These are phyloP conservation scores for Dentiscutata heterogama DNA, from an alignment of 371 early-diverging fungal genomes.

Conservation along the genomic window DNA sequence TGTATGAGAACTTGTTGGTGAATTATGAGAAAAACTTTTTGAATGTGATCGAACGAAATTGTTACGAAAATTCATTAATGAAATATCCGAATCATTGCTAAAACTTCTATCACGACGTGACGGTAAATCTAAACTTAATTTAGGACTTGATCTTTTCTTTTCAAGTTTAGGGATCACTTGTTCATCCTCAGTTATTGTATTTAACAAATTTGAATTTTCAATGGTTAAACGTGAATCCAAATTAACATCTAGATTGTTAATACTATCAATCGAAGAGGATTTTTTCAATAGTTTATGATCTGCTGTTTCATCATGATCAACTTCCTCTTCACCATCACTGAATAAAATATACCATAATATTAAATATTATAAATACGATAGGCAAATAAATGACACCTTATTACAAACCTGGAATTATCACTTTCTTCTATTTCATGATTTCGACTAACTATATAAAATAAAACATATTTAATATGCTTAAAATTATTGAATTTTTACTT, in stretches of 20 bases:
- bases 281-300: neutral
- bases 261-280: neutral
- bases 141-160: neutral
- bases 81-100: conserved; percentile 32
- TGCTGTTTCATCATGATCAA: neutral
- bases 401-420: conserved; percentile 9
- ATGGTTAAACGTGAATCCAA: neutral
- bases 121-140: conserved; percentile 22
- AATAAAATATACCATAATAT: neutral
- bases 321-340: conserved; percentile 6
- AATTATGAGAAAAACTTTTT: conserved; percentile 40
- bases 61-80: neutral
- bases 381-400: neutral
- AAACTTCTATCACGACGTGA: conserved; percentile 33
- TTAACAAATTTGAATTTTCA: conserved; percentile 5
- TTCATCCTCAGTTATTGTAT: conserved; percentile 38
- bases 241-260: neutral
- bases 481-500: neutral
- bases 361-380: neutral
- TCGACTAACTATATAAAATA: neutral
- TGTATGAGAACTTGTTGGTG: conserved; percentile 7
- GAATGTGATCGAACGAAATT: conserved; percentile 6
- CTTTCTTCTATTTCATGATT: neutral
- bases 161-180: conserved; percentile 3
- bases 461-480: neutral